Evolutionary conservation across 345 rosid genomes (phyloP), one percentile per base, ranked within the genome.

Genomic region (Eucalyptus melliodora): DNA sequence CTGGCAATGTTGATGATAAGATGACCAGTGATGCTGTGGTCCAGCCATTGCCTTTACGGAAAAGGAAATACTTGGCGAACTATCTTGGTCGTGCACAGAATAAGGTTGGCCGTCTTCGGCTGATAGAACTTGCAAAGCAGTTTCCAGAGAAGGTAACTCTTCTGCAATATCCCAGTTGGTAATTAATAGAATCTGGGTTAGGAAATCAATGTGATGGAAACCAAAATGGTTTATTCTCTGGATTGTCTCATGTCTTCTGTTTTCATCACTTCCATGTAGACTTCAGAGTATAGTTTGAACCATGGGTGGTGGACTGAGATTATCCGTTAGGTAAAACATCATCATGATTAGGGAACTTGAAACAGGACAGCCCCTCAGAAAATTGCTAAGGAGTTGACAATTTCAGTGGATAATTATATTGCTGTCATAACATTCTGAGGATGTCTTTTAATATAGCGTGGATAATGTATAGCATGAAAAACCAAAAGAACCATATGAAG

Each of bases 71-170:
- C 92, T 91, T 96, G 92, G 97, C 98, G 9, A 98, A 98, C 92
- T 98, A 95, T 92, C 93, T 98, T 88, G 99, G 99, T 50, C 96
- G 99, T 89, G 99, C 98, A 23, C 99, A 97, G 88, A 97, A 95
- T 83, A 98, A 97, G 91, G 91, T 91, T 92, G 99, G 98, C 47
- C 95, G 99, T 83, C 96, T 98, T 90, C 94, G 93, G 90, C 91
- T 98, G 91, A 96, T 98, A 82, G 96, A 96, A 89, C 97, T 98
- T 65, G 93, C 99, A 87, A 94, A 95, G 91, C 95, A 96, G 91
- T 96, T 92, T 92, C 97, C 99, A 47, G 94, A 96, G 86, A 97
- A 96, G 98, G 99, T 96, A 91, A 88, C 83, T 40, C 19, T n/a
- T 37, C 47, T 77, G 83, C 83, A 10, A 89, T 50, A 90, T 62